Percentiles rank a stretch among this genome's conserved stretches.
These are phyloP conservation scores for Leptographium wingfieldii DNA, from an alignment of 2,329 filamentous ascomycete species.

Conservation along the genomic window DNA sequence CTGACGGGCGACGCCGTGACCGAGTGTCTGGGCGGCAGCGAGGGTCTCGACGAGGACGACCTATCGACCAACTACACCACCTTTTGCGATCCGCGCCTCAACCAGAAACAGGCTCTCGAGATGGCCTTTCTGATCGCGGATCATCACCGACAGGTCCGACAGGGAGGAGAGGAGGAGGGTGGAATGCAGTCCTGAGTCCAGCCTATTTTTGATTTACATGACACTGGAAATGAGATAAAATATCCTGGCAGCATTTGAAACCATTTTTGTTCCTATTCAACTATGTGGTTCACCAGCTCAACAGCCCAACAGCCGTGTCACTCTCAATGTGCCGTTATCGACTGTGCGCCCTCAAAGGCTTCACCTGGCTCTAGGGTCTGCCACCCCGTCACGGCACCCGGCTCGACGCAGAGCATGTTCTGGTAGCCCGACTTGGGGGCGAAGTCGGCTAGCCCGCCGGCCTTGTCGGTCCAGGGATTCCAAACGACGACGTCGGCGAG, in stretches of 20 bases:
- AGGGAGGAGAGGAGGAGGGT: not conserved
- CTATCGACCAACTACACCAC: slow-evolving; percentile 84
- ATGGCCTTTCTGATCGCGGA: slow-evolving; percentile 87
- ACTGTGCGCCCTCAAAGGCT: slow-evolving; percentile 49
- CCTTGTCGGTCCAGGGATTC: slow-evolving; percentile 92
- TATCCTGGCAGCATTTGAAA: not conserved
- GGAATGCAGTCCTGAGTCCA: too few relatives aligned
- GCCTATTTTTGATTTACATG: not conserved
- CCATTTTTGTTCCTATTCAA: not conserved
- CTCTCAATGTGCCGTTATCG: slow-evolving; percentile 28
- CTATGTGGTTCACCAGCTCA: too few relatives aligned
- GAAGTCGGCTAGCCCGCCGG: slow-evolving; percentile 73
- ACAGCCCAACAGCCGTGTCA: not conserved
- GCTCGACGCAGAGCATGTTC: slow-evolving; percentile 90
- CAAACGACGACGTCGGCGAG: slow-evolving; percentile 84
- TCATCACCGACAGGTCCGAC: slow-evolving; percentile 41
- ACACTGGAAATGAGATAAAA: too few relatives aligned
- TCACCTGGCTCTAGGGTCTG: slow-evolving; percentile 72
- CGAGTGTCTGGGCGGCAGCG: slow-evolving; percentile 86
- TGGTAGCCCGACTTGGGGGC: slow-evolving; percentile 79
- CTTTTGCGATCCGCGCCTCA: slow-evolving; percentile 88
- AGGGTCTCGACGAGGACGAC: slow-evolving; percentile 77
- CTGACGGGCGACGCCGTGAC: slow-evolving; percentile 93
- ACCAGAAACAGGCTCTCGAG: slow-evolving; percentile 96
- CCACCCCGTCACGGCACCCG: slow-evolving; percentile 72